Conservation (phyloP, 2,329 filamentous ascomycete genomes). For the Colletotrichum kahawae region DNA sequence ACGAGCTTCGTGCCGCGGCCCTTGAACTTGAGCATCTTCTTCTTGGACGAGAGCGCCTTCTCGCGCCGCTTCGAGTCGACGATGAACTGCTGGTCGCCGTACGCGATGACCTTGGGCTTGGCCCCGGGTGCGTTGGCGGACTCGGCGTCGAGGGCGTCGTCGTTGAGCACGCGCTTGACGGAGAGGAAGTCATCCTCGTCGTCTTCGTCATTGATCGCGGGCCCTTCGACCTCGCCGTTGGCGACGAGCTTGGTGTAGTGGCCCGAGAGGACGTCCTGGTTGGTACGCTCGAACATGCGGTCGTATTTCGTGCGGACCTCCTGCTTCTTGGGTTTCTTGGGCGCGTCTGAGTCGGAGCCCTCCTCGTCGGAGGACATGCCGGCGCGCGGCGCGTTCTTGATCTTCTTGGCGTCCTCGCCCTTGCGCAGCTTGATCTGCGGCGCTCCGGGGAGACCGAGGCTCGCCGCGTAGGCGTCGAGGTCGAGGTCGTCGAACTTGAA, state of each 20-base stretch:
- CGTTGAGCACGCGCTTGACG: conserved; percentile 85
- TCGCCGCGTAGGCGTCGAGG: conserved; percentile 83
- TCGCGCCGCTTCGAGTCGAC: conserved; percentile 95
- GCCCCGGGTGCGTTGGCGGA: conserved; percentile 42
- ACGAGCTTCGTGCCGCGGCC: conserved; percentile 84
- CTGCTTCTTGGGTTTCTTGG: conserved; percentile 66
- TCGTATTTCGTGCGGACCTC: conserved; percentile 93
- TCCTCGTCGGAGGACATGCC: conserved; percentile 68
- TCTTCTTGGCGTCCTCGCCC: conserved; percentile 82
- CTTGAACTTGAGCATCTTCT: conserved; percentile 90
- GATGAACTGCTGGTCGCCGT: conserved; percentile 75
- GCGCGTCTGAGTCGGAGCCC: conserved; percentile 51
- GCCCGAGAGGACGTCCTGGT: conserved; percentile 92
- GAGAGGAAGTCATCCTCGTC: conserved; percentile 84
- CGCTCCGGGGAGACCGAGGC: conserved; percentile 86
- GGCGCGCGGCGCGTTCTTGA: conserved; percentile 84
- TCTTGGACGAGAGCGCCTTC: conserved; percentile 94
- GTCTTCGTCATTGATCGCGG: conserved; percentile 53
- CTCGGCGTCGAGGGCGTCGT: conserved; percentile 64
- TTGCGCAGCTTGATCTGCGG: conserved; percentile 94
- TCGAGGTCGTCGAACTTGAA: conserved; percentile 86
- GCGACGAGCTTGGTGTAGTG: conserved; percentile 90
- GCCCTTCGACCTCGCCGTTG: conserved; percentile 58
- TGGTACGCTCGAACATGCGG: conserved; percentile 95
- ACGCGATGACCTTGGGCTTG: conserved; percentile 64